phyloP scores from a whole-genome alignment of 2,329 filamentous ascomycete species.

The Pseudocercospora vitis region DNA sequence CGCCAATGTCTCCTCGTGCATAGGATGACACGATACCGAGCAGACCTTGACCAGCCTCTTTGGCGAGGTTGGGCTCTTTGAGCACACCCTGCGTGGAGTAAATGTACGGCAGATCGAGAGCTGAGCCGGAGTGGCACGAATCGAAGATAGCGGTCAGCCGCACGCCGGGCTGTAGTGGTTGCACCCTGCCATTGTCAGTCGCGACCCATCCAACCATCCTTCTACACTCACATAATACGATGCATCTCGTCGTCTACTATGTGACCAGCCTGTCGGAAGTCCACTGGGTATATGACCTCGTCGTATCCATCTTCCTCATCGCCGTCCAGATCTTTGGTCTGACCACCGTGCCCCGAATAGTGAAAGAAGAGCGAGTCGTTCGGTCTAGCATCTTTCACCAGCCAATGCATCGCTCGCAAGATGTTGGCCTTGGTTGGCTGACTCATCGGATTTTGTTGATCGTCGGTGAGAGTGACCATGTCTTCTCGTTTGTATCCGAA shows the following conservation, averaged over 20 bases:
- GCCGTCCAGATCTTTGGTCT: slow-evolving; percentile 74
- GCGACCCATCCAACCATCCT: background rate
- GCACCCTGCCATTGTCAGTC: slow-evolving; percentile 52
- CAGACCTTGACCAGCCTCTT: slow-evolving; percentile 73
- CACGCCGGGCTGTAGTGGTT: slow-evolving; percentile 75
- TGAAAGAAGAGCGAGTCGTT: slow-evolving; percentile 98
- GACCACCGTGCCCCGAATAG: slow-evolving; percentile 87
- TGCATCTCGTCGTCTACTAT: slow-evolving; percentile 85
- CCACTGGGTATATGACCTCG: slow-evolving; percentile 80
- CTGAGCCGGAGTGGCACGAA: slow-evolving; percentile 76
- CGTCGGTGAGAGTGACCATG: slow-evolving; percentile 95
- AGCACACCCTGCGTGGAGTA: slow-evolving; percentile 78
- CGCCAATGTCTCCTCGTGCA: slow-evolving; percentile 76
- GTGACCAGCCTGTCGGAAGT: slow-evolving; percentile 75
- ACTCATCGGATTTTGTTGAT: slow-evolving; percentile 96
- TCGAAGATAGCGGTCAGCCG: slow-evolving; percentile 80
- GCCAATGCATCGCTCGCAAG: slow-evolving; percentile 93
- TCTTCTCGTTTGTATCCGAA: slow-evolving; percentile 93
- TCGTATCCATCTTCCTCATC: slow-evolving; percentile 81
- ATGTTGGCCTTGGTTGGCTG: slow-evolving; percentile 96
- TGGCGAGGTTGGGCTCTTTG: slow-evolving; percentile 78
- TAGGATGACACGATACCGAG: slow-evolving; percentile 74
- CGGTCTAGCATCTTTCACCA: slow-evolving; percentile 86
- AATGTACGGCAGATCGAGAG: slow-evolving; percentile 74
- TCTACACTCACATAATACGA: slow-evolving; percentile 57